Conservation (phyloP, 768 basidiomycete species). For the Lepiota brunneoincarnata region DNA sequence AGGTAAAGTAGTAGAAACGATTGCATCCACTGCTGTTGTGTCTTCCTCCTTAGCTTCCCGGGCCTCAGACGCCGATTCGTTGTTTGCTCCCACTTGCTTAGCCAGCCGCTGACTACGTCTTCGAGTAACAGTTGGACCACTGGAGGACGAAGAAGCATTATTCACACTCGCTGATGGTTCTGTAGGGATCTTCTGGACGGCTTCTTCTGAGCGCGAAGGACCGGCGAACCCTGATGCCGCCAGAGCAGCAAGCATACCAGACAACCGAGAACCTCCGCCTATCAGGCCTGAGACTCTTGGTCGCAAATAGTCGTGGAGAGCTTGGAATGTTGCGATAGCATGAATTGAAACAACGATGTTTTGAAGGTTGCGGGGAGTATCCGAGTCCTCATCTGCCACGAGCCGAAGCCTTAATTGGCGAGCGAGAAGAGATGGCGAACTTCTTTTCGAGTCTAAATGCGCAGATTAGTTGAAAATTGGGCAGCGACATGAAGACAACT, state of each 20-base stretch:
- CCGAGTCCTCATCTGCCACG: constrained; percentile 85
- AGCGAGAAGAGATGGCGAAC: constrained; percentile 87
- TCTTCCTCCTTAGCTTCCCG: constrained; percentile 10
- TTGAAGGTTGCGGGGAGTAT: constrained; percentile 81
- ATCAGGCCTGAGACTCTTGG: constrained; percentile 80
- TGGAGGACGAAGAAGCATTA: constrained; percentile 28
- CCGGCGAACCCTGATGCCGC: constrained; percentile 72
- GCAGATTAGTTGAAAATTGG: constrained; percentile 2
- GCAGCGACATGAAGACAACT: constrained; percentile 18
- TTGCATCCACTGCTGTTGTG: constrained; percentile 9
- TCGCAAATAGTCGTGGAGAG: constrained; percentile 92
- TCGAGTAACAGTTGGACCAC: constrained; percentile 42
- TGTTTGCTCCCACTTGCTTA: constrained; percentile 39
- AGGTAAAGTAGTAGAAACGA: constrained; percentile 16
- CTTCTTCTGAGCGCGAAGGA: constrained; percentile 40
- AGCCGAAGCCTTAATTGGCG: constrained; percentile 88
- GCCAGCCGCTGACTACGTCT: constrained; percentile 84
- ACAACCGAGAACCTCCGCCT: constrained; percentile 62
- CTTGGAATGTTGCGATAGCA: constrained; percentile 97
- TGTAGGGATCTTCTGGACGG: constrained; percentile 22
- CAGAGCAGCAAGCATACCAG: constrained; percentile 89
- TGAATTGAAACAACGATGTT: constrained; percentile 97
- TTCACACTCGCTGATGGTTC: constrained; percentile 25
- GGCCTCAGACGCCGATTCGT: constrained; percentile 8
- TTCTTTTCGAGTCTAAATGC: constrained; percentile 77